Base-by-base conservation (phyloP, 2,329 filamentous ascomycete genomes). In the Lachnellula arida region DNA sequence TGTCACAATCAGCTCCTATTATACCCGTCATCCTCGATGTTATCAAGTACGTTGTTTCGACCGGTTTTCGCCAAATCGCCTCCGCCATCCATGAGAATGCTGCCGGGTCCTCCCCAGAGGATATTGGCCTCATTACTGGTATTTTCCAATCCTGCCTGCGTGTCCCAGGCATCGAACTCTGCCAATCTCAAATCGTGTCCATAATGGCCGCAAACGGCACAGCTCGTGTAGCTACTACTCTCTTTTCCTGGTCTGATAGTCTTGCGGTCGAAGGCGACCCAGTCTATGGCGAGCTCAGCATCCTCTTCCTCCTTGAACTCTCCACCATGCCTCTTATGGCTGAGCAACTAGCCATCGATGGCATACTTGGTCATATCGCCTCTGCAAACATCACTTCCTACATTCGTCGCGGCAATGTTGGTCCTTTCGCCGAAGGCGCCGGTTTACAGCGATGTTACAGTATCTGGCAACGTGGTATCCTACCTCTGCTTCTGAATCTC, bases 201-300 rank as follows among this genome's bases (percentile, higher is more conserved):
- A 85, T 86, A 62, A 78, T 91, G 76, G 77, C 81, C 1, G 82
- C 83, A 47, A 85, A 91, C 68, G 85, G 88, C 60, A 86, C 87
- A 1, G 80, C 90, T 46, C 88, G 93, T 65, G 88, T 91, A 58
- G 92, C 91, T 0, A 86, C 87, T 5, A 91, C 89, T 35, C 80
- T 99, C 5, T 97, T 93, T 73, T 96, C 91, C 0, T 99, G 94
- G 94, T 84, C 93, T 4, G 91, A 97, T 71, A 85, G 87, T 62
- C 79, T 97, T 23, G 82, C 87, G 0, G 80, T 87, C 37, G 81
- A 87, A 55, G 84, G 86, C 28, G 93, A 97, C 68, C 93, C 94
- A 0, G 78, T 97, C 32, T 97, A 97, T 71, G 94, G 92, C 61
- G 92, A 97, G 69, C 81, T 97, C n/a, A 89, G 89, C 65, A 81